These are phyloP conservation scores for Solanum peruvianum DNA, from an alignment of 257 asterid genomes.

Conservation along the genomic window DNA sequence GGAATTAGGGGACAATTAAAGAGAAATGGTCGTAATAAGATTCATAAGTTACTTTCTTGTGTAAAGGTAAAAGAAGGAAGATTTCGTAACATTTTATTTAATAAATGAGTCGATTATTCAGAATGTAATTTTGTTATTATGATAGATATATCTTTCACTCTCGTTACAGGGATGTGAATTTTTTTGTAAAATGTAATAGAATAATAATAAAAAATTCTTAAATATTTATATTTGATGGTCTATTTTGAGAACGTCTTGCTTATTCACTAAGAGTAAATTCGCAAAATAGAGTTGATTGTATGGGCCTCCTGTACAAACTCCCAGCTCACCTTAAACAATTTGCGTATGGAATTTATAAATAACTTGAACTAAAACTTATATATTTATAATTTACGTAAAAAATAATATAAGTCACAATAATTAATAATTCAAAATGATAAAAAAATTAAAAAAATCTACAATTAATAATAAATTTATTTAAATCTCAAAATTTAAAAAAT, in stretches of 20 bases:
- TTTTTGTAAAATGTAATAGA: neutral
- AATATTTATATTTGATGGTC: neutral
- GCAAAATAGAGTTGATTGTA: neutral
- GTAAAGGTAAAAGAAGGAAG: neutral
- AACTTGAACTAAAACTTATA: fast-evolving
- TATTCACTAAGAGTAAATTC: neutral
- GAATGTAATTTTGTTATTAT: fast-evolving
- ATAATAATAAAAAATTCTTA: neutral
- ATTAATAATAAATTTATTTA: too few species aligned
- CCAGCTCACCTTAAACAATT: neutral
- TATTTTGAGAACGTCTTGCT: neutral
- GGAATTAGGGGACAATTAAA: neutral
- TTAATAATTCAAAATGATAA: too few species aligned
- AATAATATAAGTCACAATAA: too few species aligned
- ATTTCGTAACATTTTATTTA: fast-evolving
- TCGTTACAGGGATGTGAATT: neutral
- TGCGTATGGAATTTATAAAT: too few species aligned
- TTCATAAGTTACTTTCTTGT: neutral
- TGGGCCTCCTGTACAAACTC: neutral
- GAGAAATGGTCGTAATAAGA: neutral
- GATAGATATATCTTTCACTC: neutral
- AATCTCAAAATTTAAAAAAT: too few species aligned
- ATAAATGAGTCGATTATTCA: neutral
- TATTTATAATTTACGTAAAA: too few species aligned
- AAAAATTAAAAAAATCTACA: fast-evolving